Evolutionary conservation across 2,329 filamentous ascomycete genomes (phyloP), one percentile per base, ranked within the genome.

Genomic region (Sporothrix luriei): DNA sequence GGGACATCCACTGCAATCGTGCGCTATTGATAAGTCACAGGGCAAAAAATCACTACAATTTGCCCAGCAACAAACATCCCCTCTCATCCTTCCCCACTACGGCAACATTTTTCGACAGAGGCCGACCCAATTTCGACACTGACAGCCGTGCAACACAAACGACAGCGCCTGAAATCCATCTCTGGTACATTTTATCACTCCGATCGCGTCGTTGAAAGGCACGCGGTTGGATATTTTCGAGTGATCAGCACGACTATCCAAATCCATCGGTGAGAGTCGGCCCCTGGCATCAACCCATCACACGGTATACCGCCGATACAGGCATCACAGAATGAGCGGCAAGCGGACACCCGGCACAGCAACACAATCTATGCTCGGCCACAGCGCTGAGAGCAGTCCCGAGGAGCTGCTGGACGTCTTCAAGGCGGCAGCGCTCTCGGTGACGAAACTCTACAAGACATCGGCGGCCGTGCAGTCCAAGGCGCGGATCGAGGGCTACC

Each of bases 381-480:
- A 67, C 38, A 26, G 68, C 21, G 65, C 68, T 40, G 66, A 70
- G 51, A 72, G 43, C 66, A 67, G 61, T 49, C 84, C 86, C 21
- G 88, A 90, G 76, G 85, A 88, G 77, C 88, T 97, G 62, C 88
- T 97, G 70, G 90, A 94, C 75, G 90, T 92, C 70, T 99, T 99
- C 85, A 95, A 93, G 79, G 89, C 91, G 19, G 95, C 95, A 46
- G 95, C 95, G 24, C 85, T 97, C 46, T 97, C 93, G 6, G 94
- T 98, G 69, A 98, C 95, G 62, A 97, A 96, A 76, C 88, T 99
- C 16, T 98, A 98, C 83, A 97, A 97, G 80, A 94, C 90, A 51
- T 94, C 94, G 3, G 90, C 92, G 14, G 84, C 88, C 43, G 91
- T 92, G 64, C 90, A 95, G 78, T 85, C 90, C 65, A 89, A 90